Percentiles rank a stretch among this genome's conserved stretches.
Evolutionary conservation across 169 alveolate genomes (phyloP).

Genomic region (Plasmodium chabaudi): DNA sequence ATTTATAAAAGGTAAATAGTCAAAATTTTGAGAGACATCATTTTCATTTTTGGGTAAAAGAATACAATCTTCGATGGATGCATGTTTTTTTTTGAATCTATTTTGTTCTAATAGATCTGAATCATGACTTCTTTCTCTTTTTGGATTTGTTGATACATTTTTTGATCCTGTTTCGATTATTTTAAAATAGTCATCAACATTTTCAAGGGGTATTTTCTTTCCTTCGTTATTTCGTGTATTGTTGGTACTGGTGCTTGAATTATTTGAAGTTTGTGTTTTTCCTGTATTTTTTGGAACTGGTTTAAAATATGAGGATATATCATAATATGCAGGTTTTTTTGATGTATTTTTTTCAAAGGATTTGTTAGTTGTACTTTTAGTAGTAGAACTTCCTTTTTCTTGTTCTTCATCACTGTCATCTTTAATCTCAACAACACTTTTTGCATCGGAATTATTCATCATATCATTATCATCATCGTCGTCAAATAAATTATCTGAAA

Average conservation of each 20-base stretch:
- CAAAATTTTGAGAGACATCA: conserved; percentile 12
- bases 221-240: not conserved
- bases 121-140: conserved; percentile 44
- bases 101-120: not conserved
- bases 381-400: not conserved
- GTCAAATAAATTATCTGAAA: conserved; percentile 38
- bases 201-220: conserved; percentile 16
- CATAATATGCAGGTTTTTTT: conserved; percentile 14
- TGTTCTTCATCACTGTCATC: conserved; percentile 7
- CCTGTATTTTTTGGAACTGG: conserved; percentile 18
- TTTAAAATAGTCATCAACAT: conserved; percentile 21
- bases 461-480: conserved; percentile 11
- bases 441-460: conserved; percentile 1
- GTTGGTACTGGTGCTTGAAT: not conserved
- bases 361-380: not conserved
- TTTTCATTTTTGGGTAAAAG: not conserved
- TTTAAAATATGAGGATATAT: conserved; percentile 56
- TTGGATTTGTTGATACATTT: not conserved
- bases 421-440: conserved; percentile 8
- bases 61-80: conserved; percentile 18
- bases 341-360: conserved; percentile 10
- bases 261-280: not conserved
- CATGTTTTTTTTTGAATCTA: conserved; percentile 13
- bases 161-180: conserved; percentile 7
- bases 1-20: conserved; percentile 73